Base-by-base conservation (phyloP, 768 basidiomycete species). In the Tephrocybe sp. region DNA sequence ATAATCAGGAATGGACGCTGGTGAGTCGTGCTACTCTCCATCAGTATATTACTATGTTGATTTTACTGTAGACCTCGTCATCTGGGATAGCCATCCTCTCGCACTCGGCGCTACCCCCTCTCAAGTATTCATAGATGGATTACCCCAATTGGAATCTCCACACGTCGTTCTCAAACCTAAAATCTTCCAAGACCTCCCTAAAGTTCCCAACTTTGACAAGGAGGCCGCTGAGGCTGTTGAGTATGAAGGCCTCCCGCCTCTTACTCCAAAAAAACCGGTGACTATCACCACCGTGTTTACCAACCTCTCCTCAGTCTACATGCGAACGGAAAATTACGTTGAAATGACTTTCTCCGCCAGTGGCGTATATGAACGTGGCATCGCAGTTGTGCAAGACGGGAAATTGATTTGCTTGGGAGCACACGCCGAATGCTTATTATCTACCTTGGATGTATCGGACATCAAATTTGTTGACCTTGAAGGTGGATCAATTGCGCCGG, bases 71-170 rank as follows among this genome's bases (percentile, higher is more conserved):
- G 89, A 94, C 67, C 53, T 93, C 28, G 86, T 92, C 25, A 72
- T 92, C 2, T 90, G 87, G 87, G 88, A 90, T 54, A 84, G 82
- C 31, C 92, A 94, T 66, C 93, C 93, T 0, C 73, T 96, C 9
- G 79, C 86, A 0, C 70, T 95, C 4, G 90, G 90, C 3, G 90
- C 92, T n/a, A 91, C 90, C 0, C 92, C 92, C 2, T 71, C 76
- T 28, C 91, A 95, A 69, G 91, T 93, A 16, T 92, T 83, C 68
- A 89, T 96, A 52, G 94, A 98, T 59, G 94, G 94, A 1, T 86
- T 96, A 41, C 68, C 86, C 1, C 94, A 98, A 61, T 59, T 89
- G 2, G 58, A 69, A 25, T 60, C 67, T 2, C 75, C 84, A 2
- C 62, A 73, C 55, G 63, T 77, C 15, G 62, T 75, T 31, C 39